Conservation (phyloP, 176 grass and related monocot genomes). For the Miscanthus lutarioriparius region DNA sequence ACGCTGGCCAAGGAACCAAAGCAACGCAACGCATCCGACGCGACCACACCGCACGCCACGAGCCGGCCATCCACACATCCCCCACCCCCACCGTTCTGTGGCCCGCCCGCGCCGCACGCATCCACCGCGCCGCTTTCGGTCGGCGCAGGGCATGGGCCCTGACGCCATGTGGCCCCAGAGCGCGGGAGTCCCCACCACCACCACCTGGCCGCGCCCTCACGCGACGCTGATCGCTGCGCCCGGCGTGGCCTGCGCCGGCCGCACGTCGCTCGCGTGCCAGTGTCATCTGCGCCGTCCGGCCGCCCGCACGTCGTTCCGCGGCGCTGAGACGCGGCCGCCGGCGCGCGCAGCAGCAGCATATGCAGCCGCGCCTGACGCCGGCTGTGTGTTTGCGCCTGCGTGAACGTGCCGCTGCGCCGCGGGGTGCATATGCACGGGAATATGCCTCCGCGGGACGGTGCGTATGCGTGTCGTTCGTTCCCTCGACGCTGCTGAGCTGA, state of each 20-base stretch:
- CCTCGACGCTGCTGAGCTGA: background rate
- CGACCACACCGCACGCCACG: background rate
- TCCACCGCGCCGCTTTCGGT: conserved; percentile 25
- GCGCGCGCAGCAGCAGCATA: background rate
- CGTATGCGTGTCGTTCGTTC: background rate
- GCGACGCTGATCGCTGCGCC: background rate
- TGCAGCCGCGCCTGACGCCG: background rate
- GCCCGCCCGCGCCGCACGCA: conserved; percentile 18
- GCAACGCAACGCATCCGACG: background rate
- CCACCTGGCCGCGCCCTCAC: background rate
- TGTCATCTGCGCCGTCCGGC: background rate
- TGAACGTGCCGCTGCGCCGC: background rate
- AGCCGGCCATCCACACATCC: background rate
- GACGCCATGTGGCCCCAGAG: too few relatives aligned
- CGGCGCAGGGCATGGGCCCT: conserved; percentile 25
- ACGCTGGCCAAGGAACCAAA: conserved; percentile 26
- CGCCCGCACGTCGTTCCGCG: background rate
- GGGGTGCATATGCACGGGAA: conserved; percentile 8
- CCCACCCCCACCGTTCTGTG: background rate
- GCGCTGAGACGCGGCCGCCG: background rate
- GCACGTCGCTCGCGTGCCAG: background rate
- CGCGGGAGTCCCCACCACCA: background rate
- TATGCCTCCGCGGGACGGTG: background rate
- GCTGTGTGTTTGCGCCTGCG: background rate
- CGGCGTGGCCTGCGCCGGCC: background rate